phyloP scores from a whole-genome alignment of 2,329 filamentous ascomycete species.

The Elsinoe australis region DNA sequence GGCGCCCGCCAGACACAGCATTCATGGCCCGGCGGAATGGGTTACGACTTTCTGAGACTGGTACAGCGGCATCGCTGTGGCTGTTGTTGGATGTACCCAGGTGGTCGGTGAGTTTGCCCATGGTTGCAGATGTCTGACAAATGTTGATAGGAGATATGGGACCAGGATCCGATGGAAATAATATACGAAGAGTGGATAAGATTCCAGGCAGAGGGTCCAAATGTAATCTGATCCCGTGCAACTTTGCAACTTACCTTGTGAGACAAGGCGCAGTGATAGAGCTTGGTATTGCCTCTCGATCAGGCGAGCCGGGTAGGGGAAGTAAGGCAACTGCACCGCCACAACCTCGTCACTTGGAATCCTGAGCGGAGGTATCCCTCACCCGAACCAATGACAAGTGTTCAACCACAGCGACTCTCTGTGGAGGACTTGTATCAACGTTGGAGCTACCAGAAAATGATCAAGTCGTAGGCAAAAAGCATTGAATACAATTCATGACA shows the following conservation, averaged over 20 bases:
- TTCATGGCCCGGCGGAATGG: constrained; percentile 10
- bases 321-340: constrained; percentile 15
- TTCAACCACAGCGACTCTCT: too few species aligned
- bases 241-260: background rate
- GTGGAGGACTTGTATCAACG: too few species aligned
- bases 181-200: too few species aligned
- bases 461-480: too few species aligned
- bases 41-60: constrained; percentile 3
- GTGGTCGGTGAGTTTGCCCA: constrained; percentile 1
- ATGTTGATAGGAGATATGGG: background rate
- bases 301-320: background rate
- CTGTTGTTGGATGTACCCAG: background rate
- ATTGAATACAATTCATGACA: too few species aligned
- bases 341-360: background rate
- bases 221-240: constrained; percentile 3
- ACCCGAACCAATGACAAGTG: too few species aligned
- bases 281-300: background rate
- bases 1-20: background rate
- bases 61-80: constrained; percentile 5
- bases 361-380: background rate
- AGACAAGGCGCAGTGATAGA: too few species aligned
- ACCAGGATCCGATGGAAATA: too few species aligned
- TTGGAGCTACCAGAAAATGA: too few species aligned
- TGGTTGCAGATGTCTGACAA: background rate
- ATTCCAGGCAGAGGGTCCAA: too few species aligned